A percentile compares a stretch with the other conserved stretches of the same genome.
phyloP scores from a whole-genome alignment of 805 yeast genomes.

The Saccharomycopsis capsularis region DNA sequence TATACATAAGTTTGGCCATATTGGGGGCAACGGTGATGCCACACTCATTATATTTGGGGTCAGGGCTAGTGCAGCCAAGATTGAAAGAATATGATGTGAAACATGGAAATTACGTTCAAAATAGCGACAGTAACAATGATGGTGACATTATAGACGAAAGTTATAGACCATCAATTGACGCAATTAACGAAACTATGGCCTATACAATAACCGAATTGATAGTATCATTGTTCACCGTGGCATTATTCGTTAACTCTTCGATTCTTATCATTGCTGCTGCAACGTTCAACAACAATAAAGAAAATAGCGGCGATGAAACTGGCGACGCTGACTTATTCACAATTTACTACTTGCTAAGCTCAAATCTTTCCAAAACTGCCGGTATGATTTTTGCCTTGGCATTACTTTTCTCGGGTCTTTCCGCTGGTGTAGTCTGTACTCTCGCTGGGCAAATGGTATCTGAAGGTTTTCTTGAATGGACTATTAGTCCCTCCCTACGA shows the following conservation, averaged over 20 bases:
- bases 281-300: conserved; percentile 44
- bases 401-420: conserved; percentile 82
- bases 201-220: conserved; percentile 79
- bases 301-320: conserved; percentile 41
- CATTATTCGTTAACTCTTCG: conserved; percentile 87
- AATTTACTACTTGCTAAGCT: conserved; percentile 62
- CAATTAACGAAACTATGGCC: conserved; percentile 71
- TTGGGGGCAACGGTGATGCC: conserved; percentile 97
- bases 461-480: conserved; percentile 81
- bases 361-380: conserved; percentile 75
- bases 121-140: conserved; percentile 18
- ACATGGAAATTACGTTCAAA: conserved; percentile 35
- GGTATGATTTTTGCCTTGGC: conserved; percentile 88
- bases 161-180: conserved; percentile 71
- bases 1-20: conserved; percentile 74
- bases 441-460: conserved; percentile 91
- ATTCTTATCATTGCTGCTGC: conserved; percentile 90
- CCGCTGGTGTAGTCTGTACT: conserved; percentile 92
- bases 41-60: conserved; percentile 77
- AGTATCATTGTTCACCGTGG: conserved; percentile 76
- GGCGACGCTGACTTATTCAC: conserved; percentile 78
- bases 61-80: conserved; percentile 83
- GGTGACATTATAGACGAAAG: conserved; percentile 29
- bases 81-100: conserved; percentile 64
- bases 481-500: conserved; percentile 74